These are phyloP conservation scores for Flaveria ramosissima DNA, from an alignment of 129 eudicot species.

Conservation along the genomic window DNA sequence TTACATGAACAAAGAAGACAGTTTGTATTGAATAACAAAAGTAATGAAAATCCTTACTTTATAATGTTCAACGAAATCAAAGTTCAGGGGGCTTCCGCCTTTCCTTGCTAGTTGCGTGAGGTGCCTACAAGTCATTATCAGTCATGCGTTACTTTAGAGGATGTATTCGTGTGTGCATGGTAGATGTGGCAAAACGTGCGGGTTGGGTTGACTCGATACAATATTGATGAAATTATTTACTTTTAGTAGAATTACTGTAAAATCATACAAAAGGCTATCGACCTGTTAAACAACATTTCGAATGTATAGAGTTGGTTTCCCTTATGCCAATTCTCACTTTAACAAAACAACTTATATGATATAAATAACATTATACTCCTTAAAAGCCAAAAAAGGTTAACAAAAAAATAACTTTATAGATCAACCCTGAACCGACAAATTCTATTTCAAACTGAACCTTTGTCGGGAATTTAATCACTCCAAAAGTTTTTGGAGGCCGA, in stretches of 20 bases:
- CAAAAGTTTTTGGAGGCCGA: neutral
- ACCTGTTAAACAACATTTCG: no score
- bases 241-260: no score
- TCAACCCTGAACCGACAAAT: neutral
- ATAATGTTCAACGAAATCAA: slow-evolving; percentile 87
- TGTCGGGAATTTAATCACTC: neutral
- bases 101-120: slow-evolving; percentile 71
- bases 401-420: neutral
- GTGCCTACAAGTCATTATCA: slow-evolving; percentile 56
- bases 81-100: slow-evolving; percentile 84
- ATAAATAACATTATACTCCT: neutral
- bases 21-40: neutral
- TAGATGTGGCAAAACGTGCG: neutral
- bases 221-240: neutral
- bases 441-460: neutral
- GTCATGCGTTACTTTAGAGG: neutral
- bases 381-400: neutral
- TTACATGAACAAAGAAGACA: neutral
- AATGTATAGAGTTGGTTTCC: neutral
- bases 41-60: slow-evolving; percentile 47
- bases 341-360: no score
- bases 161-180: neutral
- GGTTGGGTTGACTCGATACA: neutral
- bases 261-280: no score
- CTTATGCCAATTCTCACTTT: neutral